Base-by-base conservation (phyloP, 2,329 filamentous ascomycete species). In the Grosmannia serpens region DNA sequence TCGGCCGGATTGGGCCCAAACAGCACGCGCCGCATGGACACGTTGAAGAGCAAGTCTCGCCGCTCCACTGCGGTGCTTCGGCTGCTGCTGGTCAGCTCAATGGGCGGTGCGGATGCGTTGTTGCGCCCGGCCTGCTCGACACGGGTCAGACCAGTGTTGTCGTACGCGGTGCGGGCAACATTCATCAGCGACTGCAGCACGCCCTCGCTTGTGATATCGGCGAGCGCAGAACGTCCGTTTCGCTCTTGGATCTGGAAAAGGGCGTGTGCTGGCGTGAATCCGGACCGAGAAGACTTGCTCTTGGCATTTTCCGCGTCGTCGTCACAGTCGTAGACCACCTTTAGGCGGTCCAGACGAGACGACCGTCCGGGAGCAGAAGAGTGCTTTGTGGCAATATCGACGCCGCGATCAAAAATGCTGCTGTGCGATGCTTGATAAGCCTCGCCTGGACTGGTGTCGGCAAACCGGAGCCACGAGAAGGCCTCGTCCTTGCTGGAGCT, bases 381-480 rank as follows among this genome's bases (percentile, higher is more conserved):
- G 13, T 74, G 73, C 67, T 77, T 79, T 58, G 73, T 69, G 4
- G 77, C 69, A 53, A 87, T 77, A 0, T 61, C 38, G 13, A 58
- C 79, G 1, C 86, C 73, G 46, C 91, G 88, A 57, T 87, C 78
- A 65, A 95, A 89, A 2, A 95, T 64, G 60, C 86, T 85, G 57
- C 80, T 77, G 64, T 85, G 87, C 4, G 87, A 87, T 35, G 85
- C 80, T 58, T 79, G 77, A 59, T 86, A 88, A 1, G 84, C 85
- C 62, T 97, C 91, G 11, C 79, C 78, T 1, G 85, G 76, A 17
- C 90, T 94, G 0, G 80, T 77, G 65, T 96, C 89, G 4, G 88
- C 83, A 66, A 99, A 96, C 5, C 91, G 85, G 60, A 97, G 78
- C 84, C 91, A 99, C 0, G 91, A 92, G 71, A 97, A 97, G 2